Evolutionary conservation across 148 eudicot species (phyloP), one percentile per base, ranked within the genome.

Genomic region (Tetragonia tetragonoides): DNA sequence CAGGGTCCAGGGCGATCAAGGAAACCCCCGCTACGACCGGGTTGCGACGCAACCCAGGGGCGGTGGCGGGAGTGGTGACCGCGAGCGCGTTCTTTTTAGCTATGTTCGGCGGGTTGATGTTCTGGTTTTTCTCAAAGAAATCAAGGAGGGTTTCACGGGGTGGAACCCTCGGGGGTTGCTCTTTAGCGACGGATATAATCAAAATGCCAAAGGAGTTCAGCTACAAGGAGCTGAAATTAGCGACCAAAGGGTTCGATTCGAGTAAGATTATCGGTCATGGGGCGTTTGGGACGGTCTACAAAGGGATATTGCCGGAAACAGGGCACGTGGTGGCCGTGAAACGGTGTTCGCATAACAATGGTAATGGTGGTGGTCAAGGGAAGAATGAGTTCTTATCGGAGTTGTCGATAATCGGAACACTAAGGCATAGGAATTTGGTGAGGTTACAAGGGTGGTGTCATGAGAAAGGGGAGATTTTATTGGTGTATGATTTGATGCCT

Each of bases 371-470:
- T 28, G 93, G 88, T 5, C 93, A 94, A 73, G 97, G 98, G 67
- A 90, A 86, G 68, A 68, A 85, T 0, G 98, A 94, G 78, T 94
- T 94, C 59, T 54, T 94, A 6, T 94, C 98, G 0, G 98, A 94
- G 54, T 80, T 94, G 75, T 94, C 97, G 5, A 94, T 94, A 72
- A 90, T 95, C 10, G 97, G 94, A 4, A 85, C 94, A 1, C 86
- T 95, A 6, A 87, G 98, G 82, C 98, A 95, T 37, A 83, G 97
- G 51, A 95, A 95, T 79, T 87, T 95, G 28, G 95, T 95, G 37
- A 81, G 90, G 78, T 87, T 95, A 2, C 97, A 89, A 80, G 99
- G 99, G 23, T 95, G 94, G 94, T 95, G 99, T 38, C 97, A 91
- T 37, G 94, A 93, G 70, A 95, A 90, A 60, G 97, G 94, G 0